Conservation (phyloP, 257 asterid species). For the Lithospermum erythrorhizon region DNA sequence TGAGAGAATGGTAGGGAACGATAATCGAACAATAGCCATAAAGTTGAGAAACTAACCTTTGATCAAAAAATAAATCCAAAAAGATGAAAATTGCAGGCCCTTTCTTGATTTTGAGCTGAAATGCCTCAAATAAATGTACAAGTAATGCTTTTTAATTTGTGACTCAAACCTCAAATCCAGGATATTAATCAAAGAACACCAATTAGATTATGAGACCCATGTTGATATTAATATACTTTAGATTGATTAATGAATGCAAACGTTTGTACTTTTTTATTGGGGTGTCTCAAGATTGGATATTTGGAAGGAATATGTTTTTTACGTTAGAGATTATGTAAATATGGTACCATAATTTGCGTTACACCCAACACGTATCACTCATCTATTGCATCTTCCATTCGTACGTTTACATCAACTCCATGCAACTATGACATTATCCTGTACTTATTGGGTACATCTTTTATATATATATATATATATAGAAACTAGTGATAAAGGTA, state of each 20-base stretch:
- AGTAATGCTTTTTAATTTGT: neutral
- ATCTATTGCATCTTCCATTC: too few relatives aligned
- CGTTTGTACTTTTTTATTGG: too few relatives aligned
- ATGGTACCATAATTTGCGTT: constrained; percentile 14
- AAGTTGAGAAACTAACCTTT: constrained; percentile 2
- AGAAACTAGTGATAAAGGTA: too few relatives aligned
- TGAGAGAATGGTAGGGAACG: too few relatives aligned
- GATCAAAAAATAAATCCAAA: neutral
- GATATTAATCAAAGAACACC: neutral
- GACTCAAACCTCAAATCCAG: neutral
- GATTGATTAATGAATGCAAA: neutral
- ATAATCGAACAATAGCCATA: neutral
- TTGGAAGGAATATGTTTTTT: too few relatives aligned
- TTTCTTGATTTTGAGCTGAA: neutral
- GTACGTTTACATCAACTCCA: too few relatives aligned
- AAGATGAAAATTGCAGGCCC: neutral
- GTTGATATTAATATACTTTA: too few relatives aligned
- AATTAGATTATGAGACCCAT: neutral
- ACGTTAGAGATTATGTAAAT: neutral
- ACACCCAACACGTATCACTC: constrained; percentile 20
- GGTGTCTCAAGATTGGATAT: too few relatives aligned
- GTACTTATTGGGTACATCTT: too few relatives aligned
- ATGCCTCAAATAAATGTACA: constrained; percentile 1
- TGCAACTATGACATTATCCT: too few relatives aligned
- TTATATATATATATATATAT: too few relatives aligned